Base-by-base conservation (phyloP, 148 eudicot genomes). In the Vaccinium macrocarpon region DNA sequence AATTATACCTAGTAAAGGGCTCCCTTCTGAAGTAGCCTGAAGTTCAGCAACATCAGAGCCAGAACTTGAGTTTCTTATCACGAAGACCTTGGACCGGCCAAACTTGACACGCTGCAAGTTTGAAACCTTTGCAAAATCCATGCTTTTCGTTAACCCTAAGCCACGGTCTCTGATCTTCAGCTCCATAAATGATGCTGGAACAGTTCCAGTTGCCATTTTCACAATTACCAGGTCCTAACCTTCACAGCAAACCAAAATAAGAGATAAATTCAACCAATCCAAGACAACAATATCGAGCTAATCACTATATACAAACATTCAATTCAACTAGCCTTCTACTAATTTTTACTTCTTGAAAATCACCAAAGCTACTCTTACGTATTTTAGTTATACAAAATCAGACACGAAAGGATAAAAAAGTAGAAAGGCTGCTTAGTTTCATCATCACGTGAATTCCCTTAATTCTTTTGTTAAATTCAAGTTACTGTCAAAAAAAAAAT, bases 1-100 rank as follows among this genome's bases (percentile, higher is more conserved):
- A 32, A 71, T 0, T 35, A 85, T 90, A 97, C 99, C 98, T 82
- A 97, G 89, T 18, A 97, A 93, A 76, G 90, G 93, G 83, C 95
- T 93, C 82, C 98, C 98, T 83, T 91, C 93, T 56, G 98, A 95
- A 82, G 96, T 98, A 84, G 96, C 93, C 91, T 91, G 92, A 83
- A 95, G 94, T 86, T 97, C 98, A 51, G 92, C 98, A 82, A 93
- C 88, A 64, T 97, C 99, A 25, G 94, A 91, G 79, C 96, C 91
- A 18, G 90, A 89, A 79, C 90, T 94, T 4, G 95, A 91, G 84
- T 90, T 95, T 88, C 79, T 93, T 75, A 95, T 88, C 77, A 92
- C 90, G 11, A 84, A 87, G 62, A 90, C 84, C 88, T 89, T 91
- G 59, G 87, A 88, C 82, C 90, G 87, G 81, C 86, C 84, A 86